Conservation (phyloP, 495 filamentous ascomycete species). For the Beverwykella pulmonaria region DNA sequence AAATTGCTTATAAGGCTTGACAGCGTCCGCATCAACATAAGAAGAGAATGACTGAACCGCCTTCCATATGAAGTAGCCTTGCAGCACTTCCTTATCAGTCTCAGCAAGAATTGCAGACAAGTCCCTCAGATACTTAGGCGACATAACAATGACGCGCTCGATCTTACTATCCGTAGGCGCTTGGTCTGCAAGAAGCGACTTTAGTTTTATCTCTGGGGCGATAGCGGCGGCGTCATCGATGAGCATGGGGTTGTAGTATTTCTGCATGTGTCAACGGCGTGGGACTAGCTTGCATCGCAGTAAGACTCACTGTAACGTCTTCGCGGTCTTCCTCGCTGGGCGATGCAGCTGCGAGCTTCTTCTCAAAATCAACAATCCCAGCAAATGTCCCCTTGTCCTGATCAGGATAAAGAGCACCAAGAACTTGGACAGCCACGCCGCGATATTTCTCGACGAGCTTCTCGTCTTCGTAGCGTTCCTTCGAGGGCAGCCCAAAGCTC, state of each 20-base stretch:
- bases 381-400: conserved; percentile 41
- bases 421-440: conserved; percentile 48
- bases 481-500: conserved; percentile 61
- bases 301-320: conserved; percentile 52
- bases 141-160: conserved; percentile 60
- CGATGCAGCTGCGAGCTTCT: conserved; percentile 60
- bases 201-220: conserved; percentile 59
- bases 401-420: conserved; percentile 39
- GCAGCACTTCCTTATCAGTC: conserved; percentile 54
- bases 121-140: conserved; percentile 58
- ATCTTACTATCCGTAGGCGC: conserved; percentile 55
- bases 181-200: conserved; percentile 56
- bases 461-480: conserved; percentile 66
- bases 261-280: conserved; percentile 9
- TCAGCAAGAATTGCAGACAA: conserved; percentile 54
- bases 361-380: conserved; percentile 60
- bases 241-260: conserved; percentile 61
- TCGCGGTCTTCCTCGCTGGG: conserved; percentile 61
- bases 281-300: too few relatives aligned
- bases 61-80: conserved; percentile 65
- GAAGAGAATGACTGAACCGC: conserved; percentile 56
- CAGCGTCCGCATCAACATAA: conserved; percentile 59
- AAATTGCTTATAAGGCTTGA: conserved; percentile 62
- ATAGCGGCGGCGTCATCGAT: conserved; percentile 56
- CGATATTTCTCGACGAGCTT: conserved; percentile 58